phyloP scores from a whole-genome alignment of 176 grass and related monocot species.

The Typha latifolia region DNA sequence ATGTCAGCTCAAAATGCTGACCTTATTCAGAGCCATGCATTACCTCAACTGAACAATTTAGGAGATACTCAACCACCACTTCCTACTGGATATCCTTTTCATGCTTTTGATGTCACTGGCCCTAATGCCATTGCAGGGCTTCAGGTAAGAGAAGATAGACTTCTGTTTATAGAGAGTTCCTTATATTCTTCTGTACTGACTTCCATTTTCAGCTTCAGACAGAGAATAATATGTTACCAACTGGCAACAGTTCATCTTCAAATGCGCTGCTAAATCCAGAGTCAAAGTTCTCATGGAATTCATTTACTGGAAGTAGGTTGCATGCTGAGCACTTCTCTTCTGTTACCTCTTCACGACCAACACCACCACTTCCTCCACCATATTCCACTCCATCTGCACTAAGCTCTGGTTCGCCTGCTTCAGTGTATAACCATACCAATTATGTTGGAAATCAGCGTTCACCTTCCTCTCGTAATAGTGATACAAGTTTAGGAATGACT shows the following conservation, averaged over 20 bases:
- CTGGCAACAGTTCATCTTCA: slow-evolving; percentile 36
- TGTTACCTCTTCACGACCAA: slow-evolving; percentile 34
- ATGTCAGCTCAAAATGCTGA: slow-evolving; percentile 44
- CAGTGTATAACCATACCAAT: slow-evolving; percentile 34
- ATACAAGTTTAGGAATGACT: slow-evolving; percentile 33
- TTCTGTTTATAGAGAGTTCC: neutral
- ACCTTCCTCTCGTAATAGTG: slow-evolving; percentile 29
- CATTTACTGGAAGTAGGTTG: slow-evolving; percentile 42
- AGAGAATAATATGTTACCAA: slow-evolving; percentile 51
- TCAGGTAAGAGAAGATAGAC: slow-evolving; percentile 40
- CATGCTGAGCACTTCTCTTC: slow-evolving; percentile 43
- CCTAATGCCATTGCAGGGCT: slow-evolving; percentile 35
- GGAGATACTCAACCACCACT: slow-evolving; percentile 57
- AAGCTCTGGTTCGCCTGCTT: slow-evolving; percentile 34
- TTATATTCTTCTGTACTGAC: neutral
- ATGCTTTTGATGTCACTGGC: slow-evolving; percentile 51
- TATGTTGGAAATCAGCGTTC: slow-evolving; percentile 23
- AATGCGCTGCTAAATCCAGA: slow-evolving; percentile 55
- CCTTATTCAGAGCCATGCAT: slow-evolving; percentile 34
- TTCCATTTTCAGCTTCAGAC: slow-evolving; percentile 56
- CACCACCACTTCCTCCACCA: slow-evolving; percentile 46
- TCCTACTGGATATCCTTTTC: slow-evolving; percentile 56
- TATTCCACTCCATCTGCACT: slow-evolving; percentile 40
- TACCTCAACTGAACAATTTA: slow-evolving; percentile 27
- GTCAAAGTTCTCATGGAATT: slow-evolving; percentile 63